Evolutionary conservation across 306 rosid species (phyloP), one percentile per base, ranked within the genome.

Genomic region (Rosa chinensis): DNA sequence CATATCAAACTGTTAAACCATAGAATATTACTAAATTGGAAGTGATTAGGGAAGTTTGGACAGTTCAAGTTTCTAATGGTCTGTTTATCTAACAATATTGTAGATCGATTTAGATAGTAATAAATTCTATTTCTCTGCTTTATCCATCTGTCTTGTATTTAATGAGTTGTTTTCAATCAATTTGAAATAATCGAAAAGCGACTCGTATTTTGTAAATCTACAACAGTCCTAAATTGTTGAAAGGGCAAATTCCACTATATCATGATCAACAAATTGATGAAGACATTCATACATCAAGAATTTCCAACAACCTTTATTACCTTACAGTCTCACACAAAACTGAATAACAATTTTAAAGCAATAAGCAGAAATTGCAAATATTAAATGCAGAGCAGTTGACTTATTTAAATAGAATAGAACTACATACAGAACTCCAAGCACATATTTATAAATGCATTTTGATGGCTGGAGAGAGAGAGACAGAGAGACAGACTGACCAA

Each of bases 401-500:
- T 47, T 21, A 6, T 42, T 21, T 2, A 18, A n/a, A 43, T 3
- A 70, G 39, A 47, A 71, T 32, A 70, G 40, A 70, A 70, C 50
- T 12, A 49, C 35, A 68, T 47, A 13, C 42, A 23, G 1, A 13
- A 42, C 23, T n/a, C 35, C 53, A n/a, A 1, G 20, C 10, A 68
- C 45, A 42, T 40, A 68, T 17, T 20, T 68, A 10, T 12, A 21
- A n/a, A n/a, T 8, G 39, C 32, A 3, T 1, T 1, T 68, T 14
- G n/a, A 37, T 40, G 50, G 12, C 4, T 12, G 4, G 23, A 66
- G 47, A 39, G 45, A 64, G 37, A 21, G 64, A 58, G 52, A 58
- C 4, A 58, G 63, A n/a, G 32, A n/a, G 63, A 61, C 18, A 80
- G 67, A 85, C 93, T 53, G 52, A 94, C 98, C 97, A 94, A 80